Base-by-base conservation (phyloP, 257 asterid genomes). In the Capsicum chinense region DNA sequence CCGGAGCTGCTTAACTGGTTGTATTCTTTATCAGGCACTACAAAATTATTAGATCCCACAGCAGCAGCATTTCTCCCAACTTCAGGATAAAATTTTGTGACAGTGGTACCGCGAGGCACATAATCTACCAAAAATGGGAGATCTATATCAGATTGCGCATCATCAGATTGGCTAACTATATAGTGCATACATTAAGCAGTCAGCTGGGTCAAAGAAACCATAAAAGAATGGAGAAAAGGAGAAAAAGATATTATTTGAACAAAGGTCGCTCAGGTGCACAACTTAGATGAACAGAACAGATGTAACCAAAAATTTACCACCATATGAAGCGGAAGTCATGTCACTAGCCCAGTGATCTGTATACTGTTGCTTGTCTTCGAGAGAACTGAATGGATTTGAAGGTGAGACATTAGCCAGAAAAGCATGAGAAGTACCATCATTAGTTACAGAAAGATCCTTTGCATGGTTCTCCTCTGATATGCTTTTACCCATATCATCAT, bases 1-100 rank as follows among this genome's bases (percentile, higher is more conserved):
- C 83, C 85, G 73, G 91, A 83, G 69, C 89, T 85, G 81, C 84
- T 83, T 48, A 83, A 67, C 86, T 87, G 90, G 90, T 84, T 86
- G 73, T 90, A 91, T 85, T 85, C 91, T 80, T 16, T 57, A 71
- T 87, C 93, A 87, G 97, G 84, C 82, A 85, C 83, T 42, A 82
- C 74, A 70, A 93, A 86, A 68, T 76, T 58, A 76, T 39, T 56
- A 73, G 76, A 69, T 58, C 83, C 87, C 35, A 59, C 64, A 21
- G 81, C 74, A 63, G 47, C 86, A 80, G 54, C 80, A 63, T 86
- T 91, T 79, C 85, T 87, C 84, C 90, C 90, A 82, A 69, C 83
- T 79, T 88, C 91, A 88, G 84, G 86, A 50, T 83, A 80, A 71
- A 89, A 85, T 69, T 86, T 83, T 44, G 86, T 76, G 67, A 21